Evolutionary conservation across 139 green algal genomes (phyloP), one percentile per base, ranked within the genome.

Genomic region (Pleodorina starrii): DNA sequence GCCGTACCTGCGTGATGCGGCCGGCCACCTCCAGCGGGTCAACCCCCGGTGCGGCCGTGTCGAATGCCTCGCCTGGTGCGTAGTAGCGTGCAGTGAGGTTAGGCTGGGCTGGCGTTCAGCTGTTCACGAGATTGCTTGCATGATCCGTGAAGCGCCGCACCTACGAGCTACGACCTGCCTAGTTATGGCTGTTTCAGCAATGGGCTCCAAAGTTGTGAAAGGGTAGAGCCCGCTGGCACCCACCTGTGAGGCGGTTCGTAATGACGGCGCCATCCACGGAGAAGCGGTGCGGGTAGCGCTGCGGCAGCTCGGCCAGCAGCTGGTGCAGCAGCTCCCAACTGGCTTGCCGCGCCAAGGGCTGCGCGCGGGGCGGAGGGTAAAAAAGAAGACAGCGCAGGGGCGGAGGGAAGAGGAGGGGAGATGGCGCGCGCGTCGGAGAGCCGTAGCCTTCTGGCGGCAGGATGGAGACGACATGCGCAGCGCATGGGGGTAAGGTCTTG

Each of bases 21-120:
- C 79, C 79, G 2, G 59, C 79, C 25, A 86, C 79, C 40, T 86
- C 79, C 32, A 86, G 79, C 5, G 79, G 79, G 14, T 86, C 79
- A 0, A 59, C 10, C 1, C 40, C 40, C 0, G 57, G 57, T 0
- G 2, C 57, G 7, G 79, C 29, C 2, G 79, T 86, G 57, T 86
- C 79, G 40, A 76, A 86, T 4, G 9, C 1, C 38, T 86, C 79
- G 1, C 79, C 79, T 86, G 59, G 59, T n/a, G 59, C 12, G 59
- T 60, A 14, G 14, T 17, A 60, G 51, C 51, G 51, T 60, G 17
- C 51, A 17, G 51, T 14, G 14, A 60, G 14, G 51, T 60, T 14
- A 60, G 14, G 14, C 51, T 60, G 14, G 51, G 51, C 17, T 60
- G 17, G 17, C 14, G 17, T 60, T 14, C 51, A 60, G 51, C 51